These are phyloP conservation scores for Magnolia sinica DNA, from an alignment of 164 flowering plant species.

Conservation along the genomic window DNA sequence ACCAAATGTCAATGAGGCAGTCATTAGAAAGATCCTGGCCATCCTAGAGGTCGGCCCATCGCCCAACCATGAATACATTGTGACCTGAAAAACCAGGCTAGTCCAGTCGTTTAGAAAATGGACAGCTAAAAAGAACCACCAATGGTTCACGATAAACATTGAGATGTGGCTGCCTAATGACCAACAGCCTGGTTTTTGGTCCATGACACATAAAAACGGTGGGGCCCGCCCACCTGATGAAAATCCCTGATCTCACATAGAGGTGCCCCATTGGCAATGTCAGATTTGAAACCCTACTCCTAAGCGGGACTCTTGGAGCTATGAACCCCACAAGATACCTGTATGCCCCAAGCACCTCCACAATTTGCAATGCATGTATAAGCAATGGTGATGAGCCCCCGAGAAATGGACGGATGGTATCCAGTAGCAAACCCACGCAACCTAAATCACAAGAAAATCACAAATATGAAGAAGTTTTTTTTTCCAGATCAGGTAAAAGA, in stretches of 20 bases:
- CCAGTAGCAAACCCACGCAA: slow-evolving; percentile 89
- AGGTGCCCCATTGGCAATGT: background rate
- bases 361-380: slow-evolving; percentile 69
- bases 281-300: background rate
- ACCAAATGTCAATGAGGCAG: background rate
- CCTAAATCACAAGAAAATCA: slow-evolving; percentile 45
- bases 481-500: background rate
- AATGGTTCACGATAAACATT: too few species aligned
- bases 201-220: background rate
- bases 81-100: background rate
- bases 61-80: background rate
- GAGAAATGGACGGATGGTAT: slow-evolving; percentile 81
- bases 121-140: background rate
- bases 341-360: slow-evolving; percentile 93
- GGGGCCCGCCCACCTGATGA: background rate
- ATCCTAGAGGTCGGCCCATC: background rate
- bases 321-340: slow-evolving; percentile 40
- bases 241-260: background rate
- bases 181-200: background rate
- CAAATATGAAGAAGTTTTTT: slow-evolving; percentile 4
- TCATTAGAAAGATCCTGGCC: background rate
- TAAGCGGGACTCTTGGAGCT: background rate
- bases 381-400: slow-evolving; percentile 77
- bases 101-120: background rate
- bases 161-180: background rate